Percentiles rank a stretch among this genome's conserved stretches.
These are phyloP conservation scores for Aquilaria agallochum DNA, from an alignment of 441 rosid genomes.

Conservation along the genomic window DNA sequence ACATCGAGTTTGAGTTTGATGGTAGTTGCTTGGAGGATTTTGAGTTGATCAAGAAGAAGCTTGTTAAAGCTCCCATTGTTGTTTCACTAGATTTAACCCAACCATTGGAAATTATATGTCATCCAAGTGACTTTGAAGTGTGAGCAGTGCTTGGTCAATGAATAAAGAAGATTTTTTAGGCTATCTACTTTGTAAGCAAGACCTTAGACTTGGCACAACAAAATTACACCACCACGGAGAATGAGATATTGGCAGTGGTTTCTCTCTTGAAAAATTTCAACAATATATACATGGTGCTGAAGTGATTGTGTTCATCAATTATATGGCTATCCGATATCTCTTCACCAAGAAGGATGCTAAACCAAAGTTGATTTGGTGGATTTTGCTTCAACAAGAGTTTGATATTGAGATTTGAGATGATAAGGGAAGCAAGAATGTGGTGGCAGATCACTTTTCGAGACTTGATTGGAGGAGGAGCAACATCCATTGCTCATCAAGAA, in stretches of 20 bases:
- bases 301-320: no score
- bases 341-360: no score
- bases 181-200: no score
- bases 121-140: background rate
- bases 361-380: no score
- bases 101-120: background rate
- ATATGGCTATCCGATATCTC: no score
- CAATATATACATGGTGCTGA: background rate
- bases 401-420: background rate
- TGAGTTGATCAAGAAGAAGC: background rate
- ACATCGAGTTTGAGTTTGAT: background rate
- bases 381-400: background rate
- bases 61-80: background rate
- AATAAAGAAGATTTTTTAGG: no score
- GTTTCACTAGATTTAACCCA: background rate
- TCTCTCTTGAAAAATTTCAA: slow-evolving; percentile 5
- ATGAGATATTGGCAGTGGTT: slow-evolving; percentile 1
- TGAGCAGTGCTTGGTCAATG: no score
- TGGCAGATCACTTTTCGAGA: no score
- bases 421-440: no score
- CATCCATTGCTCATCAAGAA: background rate
- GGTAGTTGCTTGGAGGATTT: background rate
- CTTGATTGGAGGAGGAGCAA: background rate
- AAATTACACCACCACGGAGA: slow-evolving; percentile 2
- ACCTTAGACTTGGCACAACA: no score